A percentile compares a stretch with the other conserved stretches of the same genome.
Evolutionary conservation across 1,139 yeast species (phyloP).

Genomic region (Zygoascus sp.): DNA sequence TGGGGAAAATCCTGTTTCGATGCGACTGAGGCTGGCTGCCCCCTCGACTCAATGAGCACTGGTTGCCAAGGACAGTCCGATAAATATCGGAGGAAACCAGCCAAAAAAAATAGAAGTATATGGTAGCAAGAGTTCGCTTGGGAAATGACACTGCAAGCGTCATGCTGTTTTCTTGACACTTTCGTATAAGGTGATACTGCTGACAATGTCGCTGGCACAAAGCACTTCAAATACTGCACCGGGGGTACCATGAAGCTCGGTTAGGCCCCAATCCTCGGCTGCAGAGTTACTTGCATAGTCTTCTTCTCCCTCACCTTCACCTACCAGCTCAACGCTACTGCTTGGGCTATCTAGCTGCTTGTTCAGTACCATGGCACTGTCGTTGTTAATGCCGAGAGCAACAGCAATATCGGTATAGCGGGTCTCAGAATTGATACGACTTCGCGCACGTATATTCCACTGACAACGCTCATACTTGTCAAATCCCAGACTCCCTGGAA

Average conservation of each 20-base stretch:
- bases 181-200: conserved; percentile 26
- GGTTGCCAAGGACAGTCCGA: too few species aligned
- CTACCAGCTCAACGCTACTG: conserved; percentile 30
- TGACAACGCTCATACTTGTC: conserved; percentile 32
- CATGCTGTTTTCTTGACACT: not conserved
- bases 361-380: conserved; percentile 28
- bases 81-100: too few species aligned
- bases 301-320: conserved; percentile 20
- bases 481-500: conserved; percentile 32
- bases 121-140: too few species aligned
- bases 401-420: conserved; percentile 17
- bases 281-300: conserved; percentile 11
- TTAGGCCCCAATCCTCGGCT: conserved; percentile 29
- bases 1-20: not conserved
- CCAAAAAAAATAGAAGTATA: too few species aligned
- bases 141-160: too few species aligned
- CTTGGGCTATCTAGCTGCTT: conserved; percentile 28
- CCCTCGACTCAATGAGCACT: too few species aligned
- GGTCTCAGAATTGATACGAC: conserved; percentile 20
- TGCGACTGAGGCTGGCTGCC: not conserved
- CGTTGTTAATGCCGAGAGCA: conserved; percentile 12
- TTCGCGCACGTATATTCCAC: conserved; percentile 23
- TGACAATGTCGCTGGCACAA: conserved; percentile 23
- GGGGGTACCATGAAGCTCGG: conserved; percentile 28
- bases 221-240: conserved; percentile 31